phyloP scores from a whole-genome alignment of 2,329 filamentous ascomycete genomes.

The Xylariaceae sp. region DNA sequence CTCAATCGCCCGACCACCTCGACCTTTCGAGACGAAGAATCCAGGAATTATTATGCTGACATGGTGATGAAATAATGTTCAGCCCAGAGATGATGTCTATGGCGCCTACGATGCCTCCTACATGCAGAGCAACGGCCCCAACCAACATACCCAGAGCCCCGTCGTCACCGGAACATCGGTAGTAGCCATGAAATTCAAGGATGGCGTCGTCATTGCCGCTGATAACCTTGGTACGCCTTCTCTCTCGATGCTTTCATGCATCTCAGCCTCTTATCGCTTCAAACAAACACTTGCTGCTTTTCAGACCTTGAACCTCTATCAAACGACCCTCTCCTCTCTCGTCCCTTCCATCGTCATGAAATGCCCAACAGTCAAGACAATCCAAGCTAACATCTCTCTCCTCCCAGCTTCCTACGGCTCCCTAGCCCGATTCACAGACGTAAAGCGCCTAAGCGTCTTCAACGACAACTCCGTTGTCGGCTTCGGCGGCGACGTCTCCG shows the following conservation, averaged over 20 bases:
- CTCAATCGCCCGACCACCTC: neutral
- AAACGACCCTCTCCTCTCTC: neutral
- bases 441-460: conserved; percentile 91
- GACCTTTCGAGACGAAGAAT: too few species aligned
- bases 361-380: too few species aligned
- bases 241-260: conserved; percentile 1
- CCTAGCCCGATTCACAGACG: conserved; percentile 90
- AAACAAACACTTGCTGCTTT: neutral
- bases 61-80: conserved; percentile 12
- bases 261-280: neutral
- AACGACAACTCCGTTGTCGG: conserved; percentile 80
- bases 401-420: conserved; percentile 88
- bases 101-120: conserved; percentile 87
- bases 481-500: conserved; percentile 94
- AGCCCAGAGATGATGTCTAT: conserved; percentile 98
- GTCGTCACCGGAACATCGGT: conserved; percentile 97
- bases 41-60: conserved; percentile 8
- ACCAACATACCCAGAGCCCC: conserved; percentile 84
- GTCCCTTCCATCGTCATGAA: too few species aligned
- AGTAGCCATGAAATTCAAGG: conserved; percentile 90
- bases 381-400: conserved; percentile 8
- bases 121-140: conserved; percentile 67
- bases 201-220: conserved; percentile 92
- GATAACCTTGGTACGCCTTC: conserved; percentile 78
- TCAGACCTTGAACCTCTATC: neutral